phyloP scores from a whole-genome alignment of 306 rosid genomes.

The Rubus parviflorus region DNA sequence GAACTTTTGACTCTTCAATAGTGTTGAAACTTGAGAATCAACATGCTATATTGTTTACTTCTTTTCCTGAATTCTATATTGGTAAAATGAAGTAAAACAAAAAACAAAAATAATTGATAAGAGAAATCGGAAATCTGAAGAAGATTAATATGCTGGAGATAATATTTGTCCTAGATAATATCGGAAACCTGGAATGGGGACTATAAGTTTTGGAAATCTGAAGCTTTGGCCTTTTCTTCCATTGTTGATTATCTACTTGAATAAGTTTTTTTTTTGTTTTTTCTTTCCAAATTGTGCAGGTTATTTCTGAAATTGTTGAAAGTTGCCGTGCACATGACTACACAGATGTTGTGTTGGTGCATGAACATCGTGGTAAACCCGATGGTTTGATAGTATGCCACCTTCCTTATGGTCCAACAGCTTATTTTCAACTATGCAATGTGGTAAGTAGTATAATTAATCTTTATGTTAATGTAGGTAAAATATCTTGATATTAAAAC shows the following conservation, averaged over 20 bases:
- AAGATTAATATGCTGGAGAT: not conserved
- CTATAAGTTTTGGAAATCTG: not conserved
- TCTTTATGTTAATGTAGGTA: not conserved
- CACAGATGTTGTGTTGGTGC: conserved; percentile 84
- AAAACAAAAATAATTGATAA: not conserved
- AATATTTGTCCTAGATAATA: not conserved
- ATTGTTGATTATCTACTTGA: not conserved
- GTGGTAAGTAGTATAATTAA: conserved; percentile 59
- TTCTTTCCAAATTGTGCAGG: conserved; percentile 44
- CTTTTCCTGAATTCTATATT: not conserved
- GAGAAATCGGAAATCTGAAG: not conserved
- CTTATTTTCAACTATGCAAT: conserved; percentile 80
- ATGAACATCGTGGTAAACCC: conserved; percentile 96
- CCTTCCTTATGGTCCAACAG: conserved; percentile 92
- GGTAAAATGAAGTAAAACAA: not conserved
- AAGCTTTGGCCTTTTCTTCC: not conserved
- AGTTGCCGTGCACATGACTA: conserved; percentile 83
- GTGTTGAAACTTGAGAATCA: not conserved
- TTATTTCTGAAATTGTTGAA: conserved; percentile 82
- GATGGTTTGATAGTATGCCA: conserved; percentile 86
- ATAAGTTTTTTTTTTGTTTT: not conserved
- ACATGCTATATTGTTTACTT: not conserved
- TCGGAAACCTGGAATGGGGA: not conserved
- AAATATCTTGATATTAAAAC: not conserved
- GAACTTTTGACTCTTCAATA: not conserved